Conservation (phyloP, 1,284 basidiomycete genomes). For the Apiotrichum laibachii region DNA sequence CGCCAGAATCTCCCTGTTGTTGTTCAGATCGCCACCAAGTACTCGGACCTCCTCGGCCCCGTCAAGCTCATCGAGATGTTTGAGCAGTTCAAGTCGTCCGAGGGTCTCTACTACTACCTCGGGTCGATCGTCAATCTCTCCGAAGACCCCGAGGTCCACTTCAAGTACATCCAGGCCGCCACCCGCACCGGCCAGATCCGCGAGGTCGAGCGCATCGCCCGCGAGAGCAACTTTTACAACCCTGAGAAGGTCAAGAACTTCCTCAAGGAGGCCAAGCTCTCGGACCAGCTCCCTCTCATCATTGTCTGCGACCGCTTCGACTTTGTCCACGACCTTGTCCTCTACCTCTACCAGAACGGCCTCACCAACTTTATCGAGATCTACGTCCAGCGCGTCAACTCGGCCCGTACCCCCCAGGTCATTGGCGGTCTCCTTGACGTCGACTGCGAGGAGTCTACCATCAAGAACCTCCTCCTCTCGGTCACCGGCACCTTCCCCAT, state of each 20-base stretch:
- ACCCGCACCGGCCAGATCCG: constrained; percentile 97
- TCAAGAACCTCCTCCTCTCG: constrained; percentile 88
- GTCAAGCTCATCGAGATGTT: constrained; percentile 99
- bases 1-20: constrained; percentile 96
- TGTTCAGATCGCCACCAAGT: constrained; percentile 98
- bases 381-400: constrained; percentile 98
- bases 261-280: constrained; percentile 95
- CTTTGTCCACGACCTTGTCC: constrained; percentile 97
- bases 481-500: constrained; percentile 97
- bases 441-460: constrained; percentile 94
- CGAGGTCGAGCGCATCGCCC: constrained; percentile 97
- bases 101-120: constrained; percentile 96
- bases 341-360: constrained; percentile 98
- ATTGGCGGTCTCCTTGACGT: constrained; percentile 96
- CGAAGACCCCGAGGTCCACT: constrained; percentile 95
- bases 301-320: constrained; percentile 99
- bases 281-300: constrained; percentile 96
- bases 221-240: constrained; percentile 97
- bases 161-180: constrained; percentile 99
- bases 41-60: constrained; percentile 95
- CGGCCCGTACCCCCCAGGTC: constrained; percentile 96
- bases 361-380: constrained; percentile 98
- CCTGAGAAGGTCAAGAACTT: constrained; percentile 99
- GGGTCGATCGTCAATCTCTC: constrained; percentile 97
- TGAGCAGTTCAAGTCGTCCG: constrained; percentile 96